phyloP scores from a whole-genome alignment of 1,139 yeast genomes.

The Saccharomyces uvarum region DNA sequence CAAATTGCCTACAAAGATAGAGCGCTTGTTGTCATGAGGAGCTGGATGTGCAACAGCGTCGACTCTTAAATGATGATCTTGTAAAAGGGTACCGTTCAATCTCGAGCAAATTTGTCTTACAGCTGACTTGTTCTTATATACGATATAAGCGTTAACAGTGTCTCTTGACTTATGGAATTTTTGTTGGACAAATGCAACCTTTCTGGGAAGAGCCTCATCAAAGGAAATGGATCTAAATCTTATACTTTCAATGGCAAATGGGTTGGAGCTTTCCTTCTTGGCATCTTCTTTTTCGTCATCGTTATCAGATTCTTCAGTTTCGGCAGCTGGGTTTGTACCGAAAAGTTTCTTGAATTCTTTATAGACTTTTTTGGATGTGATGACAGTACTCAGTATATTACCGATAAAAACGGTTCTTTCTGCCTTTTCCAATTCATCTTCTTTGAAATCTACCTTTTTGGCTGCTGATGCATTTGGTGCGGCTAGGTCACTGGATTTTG shows the following conservation, averaged over 20 bases:
- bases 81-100: constrained; percentile 61
- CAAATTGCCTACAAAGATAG: constrained; percentile 87
- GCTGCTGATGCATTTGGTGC: constrained; percentile 23
- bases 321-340: constrained; percentile 35
- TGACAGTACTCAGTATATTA: constrained; percentile 61
- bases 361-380: constrained; percentile 54
- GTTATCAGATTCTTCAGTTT: constrained; percentile 7
- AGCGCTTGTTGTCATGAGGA: constrained; percentile 72
- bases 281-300: constrained; percentile 11
- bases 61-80: constrained; percentile 72
- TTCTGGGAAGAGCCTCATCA: constrained; percentile 81
- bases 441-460: constrained; percentile 42
- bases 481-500: constrained; percentile 3
- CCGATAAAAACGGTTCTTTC: constrained; percentile 87
- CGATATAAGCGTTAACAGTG: constrained; percentile 82
- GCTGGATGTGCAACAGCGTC: constrained; percentile 91
- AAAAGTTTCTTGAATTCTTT: constrained; percentile 62
- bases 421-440: constrained; percentile 71
- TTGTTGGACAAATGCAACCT: constrained; percentile 81
- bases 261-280: constrained; percentile 7
- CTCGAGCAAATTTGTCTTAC: constrained; percentile 41
- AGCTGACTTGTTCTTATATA: constrained; percentile 48
- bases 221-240: constrained; percentile 91
- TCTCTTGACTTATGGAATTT: constrained; percentile 71
- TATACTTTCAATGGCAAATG: constrained; percentile 55